Conservation (phyloP, 169 alveolate genomes). For the Babesia caballi region DNA sequence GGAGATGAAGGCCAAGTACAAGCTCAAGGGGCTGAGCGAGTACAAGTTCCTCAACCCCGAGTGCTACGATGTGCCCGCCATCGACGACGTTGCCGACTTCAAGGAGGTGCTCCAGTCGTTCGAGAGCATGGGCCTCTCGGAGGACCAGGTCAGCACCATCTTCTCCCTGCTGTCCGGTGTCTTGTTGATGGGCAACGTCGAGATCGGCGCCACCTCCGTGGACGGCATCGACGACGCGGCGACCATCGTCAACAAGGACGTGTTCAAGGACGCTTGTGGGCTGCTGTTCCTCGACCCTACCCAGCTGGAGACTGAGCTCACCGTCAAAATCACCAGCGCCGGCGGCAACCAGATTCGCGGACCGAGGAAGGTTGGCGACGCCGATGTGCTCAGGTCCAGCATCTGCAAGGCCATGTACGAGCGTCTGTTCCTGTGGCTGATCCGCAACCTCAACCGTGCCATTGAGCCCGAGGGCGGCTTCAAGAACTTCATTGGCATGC, state of each 20-base stretch:
- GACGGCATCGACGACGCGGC: slow-evolving; percentile 89
- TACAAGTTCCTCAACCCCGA: slow-evolving; percentile 84
- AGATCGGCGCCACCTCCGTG: slow-evolving; percentile 81
- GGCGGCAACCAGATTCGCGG: slow-evolving; percentile 83
- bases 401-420: slow-evolving; percentile 94
- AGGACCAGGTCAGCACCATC: slow-evolving; percentile 84
- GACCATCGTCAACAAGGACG: slow-evolving; percentile 66
- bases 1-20: slow-evolving; percentile 73
- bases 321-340: slow-evolving; percentile 78
- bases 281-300: slow-evolving; percentile 78
- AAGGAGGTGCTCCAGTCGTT: slow-evolving; percentile 88
- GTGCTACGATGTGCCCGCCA: slow-evolving; percentile 85
- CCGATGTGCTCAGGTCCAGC: slow-evolving; percentile 82
- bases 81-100: slow-evolving; percentile 92
- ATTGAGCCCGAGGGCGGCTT: slow-evolving; percentile 86
- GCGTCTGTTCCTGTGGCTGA: slow-evolving; percentile 93
- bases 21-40: slow-evolving; percentile 68
- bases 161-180: slow-evolving; percentile 88
- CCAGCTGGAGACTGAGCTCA: slow-evolving; percentile 74
- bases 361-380: slow-evolving; percentile 81
- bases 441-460: slow-evolving; percentile 88
- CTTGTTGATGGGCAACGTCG: slow-evolving; percentile 93
- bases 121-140: slow-evolving; percentile 85
- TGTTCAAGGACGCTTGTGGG: slow-evolving; percentile 78
- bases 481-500: slow-evolving; percentile 88